Base-by-base conservation (phyloP, 1,284 basidiomycete species). In the Cystobasidium sp. region DNA sequence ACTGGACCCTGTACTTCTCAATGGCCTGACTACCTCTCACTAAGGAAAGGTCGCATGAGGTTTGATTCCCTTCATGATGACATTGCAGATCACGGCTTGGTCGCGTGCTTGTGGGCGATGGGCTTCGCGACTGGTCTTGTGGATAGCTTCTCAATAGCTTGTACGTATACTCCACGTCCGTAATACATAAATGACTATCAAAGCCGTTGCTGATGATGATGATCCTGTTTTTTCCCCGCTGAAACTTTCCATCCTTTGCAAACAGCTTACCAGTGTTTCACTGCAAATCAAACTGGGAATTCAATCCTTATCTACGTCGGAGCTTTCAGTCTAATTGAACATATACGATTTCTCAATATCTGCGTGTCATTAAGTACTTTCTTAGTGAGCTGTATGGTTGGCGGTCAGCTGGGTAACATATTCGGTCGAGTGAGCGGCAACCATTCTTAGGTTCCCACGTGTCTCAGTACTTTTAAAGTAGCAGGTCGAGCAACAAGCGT, bases 121-220 rank as follows among this genome's bases (percentile, higher is more conserved):
- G 24, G 22, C 12, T 56, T 56, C 53, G 53, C 53, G 24, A 37
- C 53, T 16, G 53, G 53, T 22, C 10, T 18, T 4, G 2, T 56
- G 53, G 53, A 56, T 22, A 56, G 53, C 39, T 56, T 56, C 53
- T 56, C 53, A 56, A 56, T 56, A 37, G 53, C 53, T 4, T 56
- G 53, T 56, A n/a, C n/a, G n/a, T n/a, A n/a, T n/a, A n/a, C n/a
- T n/a, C n/a, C n/a, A n/a, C n/a, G n/a, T n/a, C n/a, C n/a, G n/a
- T n/a, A n/a, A n/a, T n/a, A n/a, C n/a, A n/a, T n/a, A n/a, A n/a
- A n/a, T n/a, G n/a, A n/a, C n/a, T n/a, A n/a, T n/a, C n/a, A n/a
- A n/a, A n/a, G n/a, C n/a, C n/a, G n/a, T n/a, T n/a, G n/a, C n/a
- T n/a, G n/a, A n/a, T n/a, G n/a, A n/a, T n/a, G n/a, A n/a, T n/a